Conservation (phyloP, 345 rosid genomes). For the Citrus medica region DNA sequence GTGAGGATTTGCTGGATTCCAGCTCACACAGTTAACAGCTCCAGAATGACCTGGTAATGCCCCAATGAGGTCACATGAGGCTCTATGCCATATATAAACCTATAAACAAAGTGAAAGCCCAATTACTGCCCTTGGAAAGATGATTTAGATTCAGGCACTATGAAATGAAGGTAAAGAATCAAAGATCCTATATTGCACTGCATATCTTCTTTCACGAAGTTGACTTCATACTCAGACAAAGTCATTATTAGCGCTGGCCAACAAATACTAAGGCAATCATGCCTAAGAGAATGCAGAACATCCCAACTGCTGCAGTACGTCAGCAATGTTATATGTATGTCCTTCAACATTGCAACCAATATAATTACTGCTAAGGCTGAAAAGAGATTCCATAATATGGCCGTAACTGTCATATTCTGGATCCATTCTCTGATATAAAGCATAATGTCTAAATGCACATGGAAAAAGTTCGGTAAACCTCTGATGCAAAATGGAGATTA, state of each 20-base stretch:
- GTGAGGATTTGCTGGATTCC: constrained; percentile 65
- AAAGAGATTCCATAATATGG: background rate
- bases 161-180: background rate
- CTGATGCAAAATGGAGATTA: background rate
- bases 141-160: background rate
- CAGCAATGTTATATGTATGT: background rate
- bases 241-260: background rate
- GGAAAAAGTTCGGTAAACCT: background rate
- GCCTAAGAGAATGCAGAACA: constrained; percentile 3
- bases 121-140: background rate
- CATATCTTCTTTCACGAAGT: background rate
- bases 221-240: background rate
- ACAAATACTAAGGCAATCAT: background rate
- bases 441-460: background rate
- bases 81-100: constrained; percentile 70
- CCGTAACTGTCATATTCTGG: background rate
- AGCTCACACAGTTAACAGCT: constrained; percentile 69
- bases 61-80: constrained; percentile 42
- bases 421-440: background rate
- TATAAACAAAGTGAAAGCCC: constrained; percentile 13
- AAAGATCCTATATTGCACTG: background rate
- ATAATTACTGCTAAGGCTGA: background rate
- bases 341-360: background rate
- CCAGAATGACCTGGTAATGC: constrained; percentile 67
- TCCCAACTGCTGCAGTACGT: background rate